These are phyloP conservation scores for Schizophyllum commune DNA, from an alignment of 1,284 basidiomycete genomes.

Conservation along the genomic window DNA sequence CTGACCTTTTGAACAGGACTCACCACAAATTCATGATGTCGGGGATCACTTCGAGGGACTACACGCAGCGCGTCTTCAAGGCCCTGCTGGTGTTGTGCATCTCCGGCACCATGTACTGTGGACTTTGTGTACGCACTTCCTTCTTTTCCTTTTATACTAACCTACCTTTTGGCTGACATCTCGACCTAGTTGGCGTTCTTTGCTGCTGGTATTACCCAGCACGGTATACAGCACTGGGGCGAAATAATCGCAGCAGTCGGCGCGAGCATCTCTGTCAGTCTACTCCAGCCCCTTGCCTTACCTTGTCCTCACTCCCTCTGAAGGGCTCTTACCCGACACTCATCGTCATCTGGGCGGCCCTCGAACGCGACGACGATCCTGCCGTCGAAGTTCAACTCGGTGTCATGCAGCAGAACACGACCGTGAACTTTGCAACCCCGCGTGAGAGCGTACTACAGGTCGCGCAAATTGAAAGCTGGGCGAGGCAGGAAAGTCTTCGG, in stretches of 20 bases:
- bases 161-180: background rate
- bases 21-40: conserved; percentile 9
- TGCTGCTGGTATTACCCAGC: background rate
- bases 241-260: too few relatives aligned
- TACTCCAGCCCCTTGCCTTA: background rate
- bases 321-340: conserved; percentile 11
- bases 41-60: conserved; percentile 3
- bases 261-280: background rate
- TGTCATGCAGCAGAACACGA: background rate
- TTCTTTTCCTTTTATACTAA: background rate
- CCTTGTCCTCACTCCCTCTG: too few relatives aligned
- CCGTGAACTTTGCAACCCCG: background rate
- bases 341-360: conserved; percentile 10
- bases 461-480: background rate
- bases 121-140: conserved; percentile 7
- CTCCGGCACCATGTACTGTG: conserved; percentile 8
- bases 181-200: background rate
- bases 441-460: background rate
- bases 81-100: conserved; percentile 10
- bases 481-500: background rate
- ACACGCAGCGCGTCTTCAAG: conserved; percentile 3
- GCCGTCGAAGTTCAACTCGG: background rate
- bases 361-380: background rate
- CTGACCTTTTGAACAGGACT: conserved; percentile 1
- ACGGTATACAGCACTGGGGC: background rate